Evolutionary conservation across 2,329 filamentous ascomycete genomes (phyloP), one percentile per base, ranked within the genome.

Genomic region (Apiospora malaysiana): DNA sequence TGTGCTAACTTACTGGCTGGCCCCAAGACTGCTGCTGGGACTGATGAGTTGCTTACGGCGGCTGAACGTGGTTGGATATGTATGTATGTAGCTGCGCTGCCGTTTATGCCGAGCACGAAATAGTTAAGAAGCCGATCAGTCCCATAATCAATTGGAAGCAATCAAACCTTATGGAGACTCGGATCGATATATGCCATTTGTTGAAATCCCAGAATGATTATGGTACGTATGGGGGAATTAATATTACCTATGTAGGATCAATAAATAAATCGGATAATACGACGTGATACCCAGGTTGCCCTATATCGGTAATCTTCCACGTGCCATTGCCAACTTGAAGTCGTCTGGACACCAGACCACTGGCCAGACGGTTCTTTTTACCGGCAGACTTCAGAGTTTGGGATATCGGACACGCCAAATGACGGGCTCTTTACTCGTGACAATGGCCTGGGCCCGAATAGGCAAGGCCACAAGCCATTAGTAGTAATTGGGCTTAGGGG

Each of bases 41-140:
- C 49, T 16, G 49, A 25, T 18, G 51, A 18, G 16, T 27, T 40
- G 56, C 56, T 63, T 63, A 63, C 56, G 56, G 27, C 56, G 27
- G 32, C 7, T 63, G 21, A 63, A n/a, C 56, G 5, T 63, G 18
- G 56, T 40, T 63, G 21, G 10, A 37, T 12, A n/a, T n/a, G n/a
- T n/a, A n/a, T n/a, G n/a, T n/a, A n/a, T n/a, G n/a, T n/a, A n/a
- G 32, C 9, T 63, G 56, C 27, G 21, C 56, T 63, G 56, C 56
- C 56, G 56, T n/a, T 63, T 63, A 63, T 63, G 56, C 56, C 56
- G 56, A n/a, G 56, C 32, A 40, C 18, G 56, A 21, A 32, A 59
- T 37, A 32, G 51, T 59, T 18, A 32, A 27, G 51, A 59, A 27
- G 51, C 27, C 32, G 51, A 59, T 59, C 51, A 59, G 51, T 32